These are phyloP conservation scores for Colletotrichum kahawae DNA, from an alignment of 2,329 filamentous ascomycete genomes.

Conservation along the genomic window DNA sequence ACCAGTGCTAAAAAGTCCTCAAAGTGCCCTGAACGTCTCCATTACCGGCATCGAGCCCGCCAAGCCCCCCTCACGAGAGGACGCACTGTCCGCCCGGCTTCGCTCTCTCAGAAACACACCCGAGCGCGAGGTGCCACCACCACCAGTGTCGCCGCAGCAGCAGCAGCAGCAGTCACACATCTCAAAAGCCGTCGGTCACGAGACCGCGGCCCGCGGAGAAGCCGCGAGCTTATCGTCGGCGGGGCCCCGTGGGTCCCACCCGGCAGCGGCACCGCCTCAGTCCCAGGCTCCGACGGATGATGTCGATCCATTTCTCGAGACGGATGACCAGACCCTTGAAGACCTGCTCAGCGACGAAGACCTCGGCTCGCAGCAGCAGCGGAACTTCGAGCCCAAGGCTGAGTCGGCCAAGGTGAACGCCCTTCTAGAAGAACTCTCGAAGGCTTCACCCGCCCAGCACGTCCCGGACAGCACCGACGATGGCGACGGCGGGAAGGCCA, in stretches of 20 bases:
- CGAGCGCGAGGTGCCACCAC: slow-evolving; percentile 24
- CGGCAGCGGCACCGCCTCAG: slow-evolving; percentile 1
- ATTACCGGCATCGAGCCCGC: slow-evolving; percentile 46
- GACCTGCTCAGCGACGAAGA: slow-evolving; percentile 53
- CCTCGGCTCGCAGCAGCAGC: slow-evolving; percentile 32
- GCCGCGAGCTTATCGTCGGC: background rate
- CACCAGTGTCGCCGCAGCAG: slow-evolving; percentile 17
- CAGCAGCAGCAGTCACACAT: background rate
- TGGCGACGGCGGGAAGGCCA: background rate
- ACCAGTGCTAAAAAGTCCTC: slow-evolving; percentile 4
- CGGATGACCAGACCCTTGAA: slow-evolving; percentile 58
- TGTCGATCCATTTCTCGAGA: slow-evolving; percentile 45
- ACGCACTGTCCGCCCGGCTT: slow-evolving; percentile 56
- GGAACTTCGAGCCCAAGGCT: slow-evolving; percentile 29
- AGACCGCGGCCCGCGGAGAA: background rate
- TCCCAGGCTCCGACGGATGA: slow-evolving; percentile 24
- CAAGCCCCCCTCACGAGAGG: slow-evolving; percentile 51
- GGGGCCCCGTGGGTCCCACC: background rate
- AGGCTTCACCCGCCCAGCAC: background rate
- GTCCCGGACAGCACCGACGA: background rate
- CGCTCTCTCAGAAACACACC: slow-evolving; percentile 52
- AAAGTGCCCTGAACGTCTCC: slow-evolving; percentile 28
- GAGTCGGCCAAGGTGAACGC: slow-evolving; percentile 35
- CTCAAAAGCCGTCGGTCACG: background rate
- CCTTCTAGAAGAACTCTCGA: slow-evolving; percentile 41